Base-by-base conservation (phyloP, 139 green algal species). In the Chara braunii region DNA sequence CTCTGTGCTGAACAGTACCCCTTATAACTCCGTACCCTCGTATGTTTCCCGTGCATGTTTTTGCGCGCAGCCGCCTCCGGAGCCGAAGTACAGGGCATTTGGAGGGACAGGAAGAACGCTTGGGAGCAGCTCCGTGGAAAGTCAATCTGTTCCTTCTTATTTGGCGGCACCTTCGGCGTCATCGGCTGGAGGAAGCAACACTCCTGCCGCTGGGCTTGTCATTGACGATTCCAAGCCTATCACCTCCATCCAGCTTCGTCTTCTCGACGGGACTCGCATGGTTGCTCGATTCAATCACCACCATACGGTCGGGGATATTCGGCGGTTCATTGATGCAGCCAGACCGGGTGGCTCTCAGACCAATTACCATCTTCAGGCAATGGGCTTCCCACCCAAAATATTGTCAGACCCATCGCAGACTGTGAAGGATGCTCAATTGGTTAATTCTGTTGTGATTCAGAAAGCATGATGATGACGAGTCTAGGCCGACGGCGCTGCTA, bases 241-340 rank as follows among this genome's bases (percentile, higher is more conserved):
- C 50, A 85, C 80, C 53, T 71, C 56, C 1, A 52, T 85, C 24
- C 73, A 84, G 61, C 22, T 85, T 26, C 72, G 80, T 12, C 60
- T 85, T 30, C 11, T 28, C 26, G 80, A 85, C 61, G 80, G 80
- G 18, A 76, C 48, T 32, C 77, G 80, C 42, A 37, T 83, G 28
- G 78, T 84, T 50, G 77, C 73, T 23, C 64, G 64, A 42, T 85
- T 85, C 70, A 85, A 85, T 63, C 61, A 64, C 23, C 29, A 35
- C 18, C 80, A 85, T 43, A 85, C 80, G 7, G 68, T 85, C 2
- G 69, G 22, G 1, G 73, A 85, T 73, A 72, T 85, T 24, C 66
- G 80, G 14, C 29, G 37, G 11, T 85, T 84, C 68, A 80, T 85
- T 51, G 70, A 70, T 23, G n/a, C 26, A 23, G 31, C 58, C 12